A percentile compares a stretch with the other conserved stretches of the same genome.
Evolutionary conservation across 805 yeast species (phyloP).

Genomic region (Pachysolen tannophilus): DNA sequence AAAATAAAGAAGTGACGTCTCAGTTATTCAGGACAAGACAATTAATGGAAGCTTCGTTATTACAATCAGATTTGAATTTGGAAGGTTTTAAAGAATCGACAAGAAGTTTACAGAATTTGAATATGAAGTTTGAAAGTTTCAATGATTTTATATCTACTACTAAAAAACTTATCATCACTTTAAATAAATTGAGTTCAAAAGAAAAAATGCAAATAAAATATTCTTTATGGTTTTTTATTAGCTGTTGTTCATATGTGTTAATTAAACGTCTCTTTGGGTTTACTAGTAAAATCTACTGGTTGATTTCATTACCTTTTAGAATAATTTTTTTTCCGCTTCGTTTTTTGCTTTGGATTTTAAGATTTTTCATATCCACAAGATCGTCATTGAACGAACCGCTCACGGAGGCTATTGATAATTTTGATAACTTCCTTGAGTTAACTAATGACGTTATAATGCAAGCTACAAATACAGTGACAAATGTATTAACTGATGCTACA

Average conservation of each 20-base stretch:
- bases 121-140: constrained; percentile 34
- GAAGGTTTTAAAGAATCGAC: constrained; percentile 40
- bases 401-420: too few species aligned
- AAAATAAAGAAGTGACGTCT: constrained; percentile 38
- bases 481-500: too few species aligned
- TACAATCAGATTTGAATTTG: constrained; percentile 44
- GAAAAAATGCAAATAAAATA: constrained; percentile 26
- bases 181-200: constrained; percentile 41
- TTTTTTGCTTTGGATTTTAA: constrained; percentile 1
- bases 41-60: constrained; percentile 37
- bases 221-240: constrained; percentile 6
- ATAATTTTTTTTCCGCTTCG: constrained; percentile 4
- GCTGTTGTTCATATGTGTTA: constrained; percentile 6
- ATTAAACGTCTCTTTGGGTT: constrained; percentile 5
- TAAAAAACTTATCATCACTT: constrained; percentile 37
- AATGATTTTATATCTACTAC: constrained; percentile 33
- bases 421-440: too few species aligned
- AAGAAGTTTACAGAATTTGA: constrained; percentile 29
- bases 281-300: constrained; percentile 5
- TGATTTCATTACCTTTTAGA: constrained; percentile 6
- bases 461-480: too few species aligned
- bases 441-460: too few species aligned
- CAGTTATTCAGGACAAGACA: constrained; percentile 40
- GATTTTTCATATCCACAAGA: constrained; percentile 1
- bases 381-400: too few species aligned